Evolutionary conservation across 192 early-diverging fungal genomes (phyloP), one percentile per base, ranked within the genome.

Genomic region (Ramicandelaber brevisporus): DNA sequence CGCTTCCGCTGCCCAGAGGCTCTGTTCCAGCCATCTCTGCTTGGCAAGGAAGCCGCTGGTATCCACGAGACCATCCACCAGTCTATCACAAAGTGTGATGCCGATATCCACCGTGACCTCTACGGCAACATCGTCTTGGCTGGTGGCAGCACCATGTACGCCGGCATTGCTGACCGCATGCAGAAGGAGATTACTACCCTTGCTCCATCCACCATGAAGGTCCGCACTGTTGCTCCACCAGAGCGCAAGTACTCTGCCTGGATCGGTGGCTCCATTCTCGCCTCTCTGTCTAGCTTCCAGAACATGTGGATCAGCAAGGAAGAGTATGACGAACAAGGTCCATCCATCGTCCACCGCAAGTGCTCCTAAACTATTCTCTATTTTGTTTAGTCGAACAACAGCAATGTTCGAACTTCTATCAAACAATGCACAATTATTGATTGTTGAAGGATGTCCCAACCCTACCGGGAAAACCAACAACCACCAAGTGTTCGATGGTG

Each of bases 321-420:
- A 55, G 80, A 85, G 57, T 81, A 82, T 58, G 81, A 86, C 53
- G 81, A 86, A 57, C 64, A 62, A 35, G 81, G 81, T 43, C 75
- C 78, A 17, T 76, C 71, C 22, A 85, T 85, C 37, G 81, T 85
- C 24, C 81, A 85, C 63, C 61, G 81, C 53, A 84, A 81, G 59
- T 84, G 80, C 53, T 84, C 69, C 60, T 69, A 67, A 61, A 55
- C 32, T 59, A 64, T 40, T 67, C 17, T 4, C 19, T 0, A 9
- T 21, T 20, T 12, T 8, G n/a, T 32, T 11, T 9, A 4, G 19
- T n/a, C 22, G 2, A 10, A 21, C 23, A n/a, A 6, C 23, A 7
- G 6, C n/a, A 24, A n/a, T 24, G n/a, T n/a, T n/a, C n/a, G 23
- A 24, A 24, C 6, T 24, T n/a, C 23, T n/a, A 24, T 24, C n/a